Percentiles rank a stretch among this genome's conserved stretches.
These are phyloP conservation scores for Pythium rishiriense DNA, from an alignment of 352 stramenopile species.

Conservation along the genomic window DNA sequence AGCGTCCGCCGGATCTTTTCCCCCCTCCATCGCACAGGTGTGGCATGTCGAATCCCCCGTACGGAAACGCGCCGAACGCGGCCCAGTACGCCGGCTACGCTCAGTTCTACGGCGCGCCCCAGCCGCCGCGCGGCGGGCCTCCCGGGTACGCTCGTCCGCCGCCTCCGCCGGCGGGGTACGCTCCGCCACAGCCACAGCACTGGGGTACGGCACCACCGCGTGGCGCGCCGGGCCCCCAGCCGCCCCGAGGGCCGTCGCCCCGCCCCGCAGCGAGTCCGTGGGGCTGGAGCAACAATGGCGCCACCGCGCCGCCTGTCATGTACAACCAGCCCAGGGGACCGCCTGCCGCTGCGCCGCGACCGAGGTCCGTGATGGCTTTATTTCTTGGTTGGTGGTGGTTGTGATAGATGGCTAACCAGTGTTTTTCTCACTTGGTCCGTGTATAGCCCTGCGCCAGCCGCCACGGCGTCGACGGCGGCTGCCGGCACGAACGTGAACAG, in stretches of 20 bases:
- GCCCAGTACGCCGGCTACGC: constrained; percentile 28
- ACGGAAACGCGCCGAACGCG: constrained; percentile 24
- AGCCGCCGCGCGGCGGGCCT: constrained; percentile 24
- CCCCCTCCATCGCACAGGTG: constrained; percentile 13
- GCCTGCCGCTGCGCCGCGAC: background rate
- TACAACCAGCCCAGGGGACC: constrained; percentile 27
- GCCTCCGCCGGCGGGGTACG: constrained; percentile 26
- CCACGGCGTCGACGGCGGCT: constrained; percentile 15
- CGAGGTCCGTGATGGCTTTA: constrained; percentile 1
- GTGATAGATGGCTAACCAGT: background rate
- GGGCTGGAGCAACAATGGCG: constrained; percentile 69
- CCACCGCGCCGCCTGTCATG: constrained; percentile 49
- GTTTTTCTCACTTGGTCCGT: too few species aligned
- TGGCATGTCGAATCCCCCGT: constrained; percentile 24
- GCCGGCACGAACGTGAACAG: constrained; percentile 28
- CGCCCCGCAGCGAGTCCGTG: constrained; percentile 36
- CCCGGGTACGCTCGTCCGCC: constrained; percentile 32
- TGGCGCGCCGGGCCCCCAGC: constrained; percentile 8
- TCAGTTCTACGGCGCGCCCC: constrained; percentile 24
- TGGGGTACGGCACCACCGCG: constrained; percentile 15
- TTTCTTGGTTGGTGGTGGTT: background rate
- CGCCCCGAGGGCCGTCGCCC: constrained; percentile 24
- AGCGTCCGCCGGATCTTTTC: constrained; percentile 1
- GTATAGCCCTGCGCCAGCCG: constrained; percentile 5
- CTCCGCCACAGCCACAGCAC: constrained; percentile 5